Evolutionary conservation across 2,329 filamentous ascomycete genomes (phyloP), one percentile per base, ranked within the genome.

Genomic region (Sporothrix variecibatus): DNA sequence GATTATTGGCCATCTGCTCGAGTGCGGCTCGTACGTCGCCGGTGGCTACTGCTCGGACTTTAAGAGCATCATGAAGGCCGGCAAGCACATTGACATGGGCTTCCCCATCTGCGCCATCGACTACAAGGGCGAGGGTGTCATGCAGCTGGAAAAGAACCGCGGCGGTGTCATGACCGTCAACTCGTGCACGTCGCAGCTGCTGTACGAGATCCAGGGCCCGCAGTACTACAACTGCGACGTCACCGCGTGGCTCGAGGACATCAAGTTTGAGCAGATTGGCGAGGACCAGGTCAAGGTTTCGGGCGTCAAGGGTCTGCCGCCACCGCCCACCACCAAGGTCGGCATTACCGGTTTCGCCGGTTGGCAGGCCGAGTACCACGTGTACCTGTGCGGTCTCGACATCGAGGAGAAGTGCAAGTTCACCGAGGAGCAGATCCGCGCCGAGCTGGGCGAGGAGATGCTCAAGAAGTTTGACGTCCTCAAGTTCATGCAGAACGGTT

Each of bases 81-180:
- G 86, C 31, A 78, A 85, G 64, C 71, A 75, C 70, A 62, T 75
- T 46, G 84, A 85, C 64, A 81, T 86, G 1, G 82, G 82, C 0
- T 87, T 87, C 72, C 85, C 84, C 0, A 86, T 88, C 75, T 85
- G 84, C 0, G 86, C 88, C 70, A 82, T 89, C 12, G 82, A 81
- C 26, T 77, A 76, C 1, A 84, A 85, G 75, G 86, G 86, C 0
- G 75, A 76, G 70, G 78, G 77, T 38, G 74, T 77, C 58, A 78
- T 81, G 51, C 76, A 75, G 40, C 81, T 80, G 73, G 78, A 80
- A 71, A 72, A 75, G 34, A 79, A 78, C 3, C 49, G 60, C 5
- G 77, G 75, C 60, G 80, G 79, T 20, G 76, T 75, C 43, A 71
- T 78, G 53, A 76, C 74, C 51, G 73, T 76, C 71, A 73, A 75